Evolutionary conservation across 2,329 filamentous ascomycete species (phyloP), one percentile per base, ranked within the genome.

Genomic region (Cryphonectria carpinicola): DNA sequence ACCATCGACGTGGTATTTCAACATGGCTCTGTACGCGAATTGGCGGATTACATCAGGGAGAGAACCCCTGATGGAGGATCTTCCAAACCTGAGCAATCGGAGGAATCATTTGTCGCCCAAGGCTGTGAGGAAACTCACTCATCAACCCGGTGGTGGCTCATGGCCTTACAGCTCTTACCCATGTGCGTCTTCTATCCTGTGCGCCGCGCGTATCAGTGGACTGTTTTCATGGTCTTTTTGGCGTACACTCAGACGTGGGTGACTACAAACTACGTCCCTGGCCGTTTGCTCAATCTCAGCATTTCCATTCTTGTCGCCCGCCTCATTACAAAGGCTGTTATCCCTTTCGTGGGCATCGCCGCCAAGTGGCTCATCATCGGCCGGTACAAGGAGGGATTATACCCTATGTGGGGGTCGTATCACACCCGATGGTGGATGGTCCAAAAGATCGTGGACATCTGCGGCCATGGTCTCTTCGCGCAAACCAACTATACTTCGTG

Each of bases 391-490:
- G 82, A 86, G 75, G 87, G 87, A 0, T 76, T 87, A 2, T 88
- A 86, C 74, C 86, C 87, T 1, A 89, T 89, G 87, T 89, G 87
- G 87, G 86, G 86, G 1, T 72, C 76, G 1, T 89, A 88, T 74
- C 87, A 89, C 75, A 88, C 85, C 0, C 81, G 85, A 11, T 89
- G 87, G 87, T 89, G 87, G 87, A 74, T 89, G 68, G 83, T 84
- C 1, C 83, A 89, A 75, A 89, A 89, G 78, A 82, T 83, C 28
- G 79, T 86, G 3, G 80, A 81, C 49, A 78, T 88, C 17, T 82
- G 81, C 69, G 87, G 86, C 22, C 81, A 80, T 70, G 86, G 86
- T 1, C 70, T 84, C 43, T 87, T 86, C 72, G 76, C 75, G 32
- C 71, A 78, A 65, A 81, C 79, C 61, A 81, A 85, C 63, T 78